Evolutionary conservation across 2,329 filamentous ascomycete genomes (phyloP).

Genomic region (Coniochaeta pulveracea): DNA sequence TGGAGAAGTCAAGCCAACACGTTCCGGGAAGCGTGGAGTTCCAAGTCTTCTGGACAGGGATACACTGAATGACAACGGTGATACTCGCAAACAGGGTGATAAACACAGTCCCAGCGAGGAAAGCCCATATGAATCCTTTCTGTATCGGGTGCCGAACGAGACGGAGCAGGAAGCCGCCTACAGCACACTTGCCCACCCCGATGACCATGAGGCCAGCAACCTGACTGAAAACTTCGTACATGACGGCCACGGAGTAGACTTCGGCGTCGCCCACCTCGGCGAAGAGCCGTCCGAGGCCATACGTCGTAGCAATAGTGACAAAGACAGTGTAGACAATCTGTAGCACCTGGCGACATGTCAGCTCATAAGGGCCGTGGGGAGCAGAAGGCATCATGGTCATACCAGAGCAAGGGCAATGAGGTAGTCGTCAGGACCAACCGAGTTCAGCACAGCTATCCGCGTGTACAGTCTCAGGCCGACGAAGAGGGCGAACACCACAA

Average conservation of each 20-base stretch:
- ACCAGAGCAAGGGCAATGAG: slow-evolving; percentile 3
- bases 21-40: slow-evolving; percentile 4
- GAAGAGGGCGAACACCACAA: slow-evolving; percentile 13
- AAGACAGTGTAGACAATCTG: slow-evolving; percentile 6
- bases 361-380: no score
- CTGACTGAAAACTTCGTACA: slow-evolving; percentile 8
- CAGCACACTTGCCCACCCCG: slow-evolving; percentile 8
- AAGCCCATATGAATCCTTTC: slow-evolving; percentile 6
- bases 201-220: slow-evolving; percentile 6
- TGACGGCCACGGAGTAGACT: slow-evolving; percentile 6
- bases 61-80: slow-evolving; percentile 6
- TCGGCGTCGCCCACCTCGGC: slow-evolving; percentile 6
- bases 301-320: background rate
- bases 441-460: slow-evolving; percentile 9
- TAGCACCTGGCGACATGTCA: slow-evolving; percentile 4
- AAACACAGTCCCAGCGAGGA: slow-evolving; percentile 4
- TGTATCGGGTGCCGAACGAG: slow-evolving; percentile 7
- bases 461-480: slow-evolving; percentile 18
- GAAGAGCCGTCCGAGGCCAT: slow-evolving; percentile 6
- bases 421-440: slow-evolving; percentile 8
- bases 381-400: no score
- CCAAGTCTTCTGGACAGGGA: slow-evolving; percentile 8
- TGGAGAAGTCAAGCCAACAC: slow-evolving; percentile 8
- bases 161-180: slow-evolving; percentile 10
- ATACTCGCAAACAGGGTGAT: slow-evolving; percentile 6